Percentiles rank a stretch among this genome's conserved stretches.
Conservation (phyloP, 2,329 filamentous ascomycete genomes). For the Pestalotiopsis sp. region DNA sequence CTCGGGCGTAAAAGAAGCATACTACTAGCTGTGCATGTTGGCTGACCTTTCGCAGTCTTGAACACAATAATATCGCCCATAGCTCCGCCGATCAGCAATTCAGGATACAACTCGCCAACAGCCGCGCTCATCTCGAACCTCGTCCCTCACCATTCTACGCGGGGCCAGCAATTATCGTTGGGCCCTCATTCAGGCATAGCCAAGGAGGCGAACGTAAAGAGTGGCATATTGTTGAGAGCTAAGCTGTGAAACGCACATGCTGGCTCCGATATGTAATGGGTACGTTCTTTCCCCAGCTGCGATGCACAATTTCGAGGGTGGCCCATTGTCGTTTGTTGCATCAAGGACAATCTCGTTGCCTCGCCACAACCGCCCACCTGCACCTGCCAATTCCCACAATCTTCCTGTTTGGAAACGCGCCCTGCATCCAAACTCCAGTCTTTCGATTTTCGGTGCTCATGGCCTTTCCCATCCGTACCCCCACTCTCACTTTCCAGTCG, state of each 20-base stretch:
- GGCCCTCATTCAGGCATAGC: background rate
- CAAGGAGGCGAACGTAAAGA: background rate
- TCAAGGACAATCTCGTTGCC: background rate
- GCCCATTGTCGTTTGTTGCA: background rate
- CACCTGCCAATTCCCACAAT: background rate
- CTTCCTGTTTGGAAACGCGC: background rate
- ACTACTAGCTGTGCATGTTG: background rate
- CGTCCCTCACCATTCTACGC: constrained; percentile 7
- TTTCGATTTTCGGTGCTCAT: background rate
- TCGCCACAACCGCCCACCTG: background rate
- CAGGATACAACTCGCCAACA: background rate
- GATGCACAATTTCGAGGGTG: background rate
- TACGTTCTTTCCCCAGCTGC: constrained; percentile 14
- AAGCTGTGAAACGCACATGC: background rate
- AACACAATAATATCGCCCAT: background rate
- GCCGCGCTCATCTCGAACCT: background rate
- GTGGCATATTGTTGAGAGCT: background rate
- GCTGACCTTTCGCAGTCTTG: background rate
- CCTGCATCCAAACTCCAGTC: background rate
- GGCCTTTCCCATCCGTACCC: background rate
- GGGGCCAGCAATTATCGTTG: background rate
- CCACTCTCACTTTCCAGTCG: background rate
- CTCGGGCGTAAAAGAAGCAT: background rate
- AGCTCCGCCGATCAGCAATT: background rate
- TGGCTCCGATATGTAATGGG: constrained; percentile 19